Conservation (phyloP, 805 yeast genomes). For the Saccharomycopsis sp. region DNA sequence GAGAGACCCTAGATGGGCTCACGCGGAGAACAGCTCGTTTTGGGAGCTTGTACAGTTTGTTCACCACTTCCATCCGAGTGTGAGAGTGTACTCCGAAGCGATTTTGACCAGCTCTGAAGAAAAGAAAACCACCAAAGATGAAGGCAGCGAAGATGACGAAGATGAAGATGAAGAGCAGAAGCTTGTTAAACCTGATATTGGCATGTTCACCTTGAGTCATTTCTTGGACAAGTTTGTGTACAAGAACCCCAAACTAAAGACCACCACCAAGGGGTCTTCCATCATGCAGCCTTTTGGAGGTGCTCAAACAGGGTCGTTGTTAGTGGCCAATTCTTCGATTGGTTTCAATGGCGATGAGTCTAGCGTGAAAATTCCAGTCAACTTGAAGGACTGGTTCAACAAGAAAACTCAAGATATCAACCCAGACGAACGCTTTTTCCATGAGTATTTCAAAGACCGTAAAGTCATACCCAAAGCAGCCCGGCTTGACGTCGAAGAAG, state of each 20-base stretch:
- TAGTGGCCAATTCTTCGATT: constrained; percentile 51
- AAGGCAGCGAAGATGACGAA: not conserved
- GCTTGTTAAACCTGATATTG: constrained; percentile 76
- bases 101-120: constrained; percentile 37
- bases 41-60: constrained; percentile 80
- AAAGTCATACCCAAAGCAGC: constrained; percentile 34
- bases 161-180: constrained; percentile 25
- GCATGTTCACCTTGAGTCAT: constrained; percentile 77
- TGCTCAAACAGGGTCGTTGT: constrained; percentile 56
- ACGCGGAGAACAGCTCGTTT: constrained; percentile 69
- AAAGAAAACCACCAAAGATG: no score
- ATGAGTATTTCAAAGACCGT: constrained; percentile 69
- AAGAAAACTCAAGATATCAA: constrained; percentile 55
- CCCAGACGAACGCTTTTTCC: constrained; percentile 85
- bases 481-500: no score
- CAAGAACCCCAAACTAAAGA: constrained; percentile 78
- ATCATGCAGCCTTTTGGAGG: constrained; percentile 98
- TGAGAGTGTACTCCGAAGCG: constrained; percentile 66
- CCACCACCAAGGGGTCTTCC: constrained; percentile 70
- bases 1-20: constrained; percentile 88
- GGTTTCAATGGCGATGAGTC: constrained; percentile 22
- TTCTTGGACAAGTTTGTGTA: constrained; percentile 94
- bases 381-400: constrained; percentile 75
- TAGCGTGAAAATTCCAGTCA: constrained; percentile 49
- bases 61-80: constrained; percentile 88